Evolutionary conservation across 164 flowering plant species (phyloP).

Genomic region (Aristolochia contorta): DNA sequence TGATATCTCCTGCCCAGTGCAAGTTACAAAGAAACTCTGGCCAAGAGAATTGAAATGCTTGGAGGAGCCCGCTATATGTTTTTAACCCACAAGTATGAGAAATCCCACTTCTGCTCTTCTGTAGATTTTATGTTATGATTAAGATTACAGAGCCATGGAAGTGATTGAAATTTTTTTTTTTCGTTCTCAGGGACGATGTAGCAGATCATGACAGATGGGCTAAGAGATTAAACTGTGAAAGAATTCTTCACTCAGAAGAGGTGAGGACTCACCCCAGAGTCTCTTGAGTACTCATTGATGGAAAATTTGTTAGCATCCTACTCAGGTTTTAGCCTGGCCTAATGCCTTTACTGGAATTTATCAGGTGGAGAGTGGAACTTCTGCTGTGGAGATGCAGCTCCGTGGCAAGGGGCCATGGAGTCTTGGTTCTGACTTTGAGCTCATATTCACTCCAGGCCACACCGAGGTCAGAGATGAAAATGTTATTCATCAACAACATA

Average conservation of each 20-base stretch:
- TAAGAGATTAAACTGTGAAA: slow-evolving; percentile 29
- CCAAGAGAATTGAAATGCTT: slow-evolving; percentile 33
- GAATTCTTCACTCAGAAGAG: slow-evolving; percentile 40
- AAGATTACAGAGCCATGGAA: background rate
- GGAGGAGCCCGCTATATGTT: slow-evolving; percentile 64
- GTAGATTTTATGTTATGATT: background rate
- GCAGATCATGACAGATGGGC: slow-evolving; percentile 61
- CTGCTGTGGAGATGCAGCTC: slow-evolving; percentile 45
- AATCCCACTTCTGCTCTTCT: no score
- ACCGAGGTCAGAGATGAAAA: slow-evolving; percentile 28
- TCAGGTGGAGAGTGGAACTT: slow-evolving; percentile 29
- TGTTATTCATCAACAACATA: background rate
- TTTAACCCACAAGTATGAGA: slow-evolving; percentile 46
- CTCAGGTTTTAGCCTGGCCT: background rate
- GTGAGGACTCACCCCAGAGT: slow-evolving; percentile 12
- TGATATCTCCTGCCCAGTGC: slow-evolving; percentile 31
- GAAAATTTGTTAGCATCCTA: background rate
- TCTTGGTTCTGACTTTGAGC: slow-evolving; percentile 33
- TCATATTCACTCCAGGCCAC: slow-evolving; percentile 56
- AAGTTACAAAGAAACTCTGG: slow-evolving; percentile 35
- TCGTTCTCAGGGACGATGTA: slow-evolving; percentile 43
- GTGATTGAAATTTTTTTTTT: slow-evolving; percentile 5
- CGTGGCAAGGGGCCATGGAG: slow-evolving; percentile 48
- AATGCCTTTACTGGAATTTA: background rate
- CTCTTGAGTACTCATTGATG: background rate